A percentile compares a stretch with the other conserved stretches of the same genome.
phyloP scores from a whole-genome alignment of 2,329 filamentous ascomycete genomes.

The Clarireedia homoeocarpa region DNA sequence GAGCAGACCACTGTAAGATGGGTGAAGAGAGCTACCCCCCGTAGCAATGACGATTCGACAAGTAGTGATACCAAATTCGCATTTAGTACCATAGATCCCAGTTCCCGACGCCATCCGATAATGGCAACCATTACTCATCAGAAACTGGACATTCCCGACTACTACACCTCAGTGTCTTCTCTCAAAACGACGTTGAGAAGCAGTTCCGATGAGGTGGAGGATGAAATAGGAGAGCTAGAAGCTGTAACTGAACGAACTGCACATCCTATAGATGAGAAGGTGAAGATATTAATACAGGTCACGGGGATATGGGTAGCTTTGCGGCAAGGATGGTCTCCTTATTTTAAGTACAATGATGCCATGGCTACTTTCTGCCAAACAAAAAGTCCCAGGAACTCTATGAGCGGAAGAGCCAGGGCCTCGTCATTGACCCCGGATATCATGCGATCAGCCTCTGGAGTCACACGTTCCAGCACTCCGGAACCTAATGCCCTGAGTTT shows the following conservation, averaged over 20 bases:
- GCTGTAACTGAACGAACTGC: slow-evolving; percentile 29
- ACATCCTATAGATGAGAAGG: slow-evolving; percentile 35
- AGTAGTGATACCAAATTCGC: slow-evolving; percentile 52
- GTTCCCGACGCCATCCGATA: slow-evolving; percentile 63
- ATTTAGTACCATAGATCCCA: slow-evolving; percentile 68
- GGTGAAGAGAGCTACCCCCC: slow-evolving; percentile 46
- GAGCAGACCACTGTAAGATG: slow-evolving; percentile 56
- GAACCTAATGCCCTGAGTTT: slow-evolving; percentile 18
- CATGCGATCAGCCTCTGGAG: slow-evolving; percentile 11
- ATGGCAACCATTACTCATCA: slow-evolving; percentile 59
- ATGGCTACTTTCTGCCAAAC: slow-evolving; percentile 13
- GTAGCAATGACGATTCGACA: slow-evolving; percentile 21
- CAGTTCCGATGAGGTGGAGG: slow-evolving; percentile 9
- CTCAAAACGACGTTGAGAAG: slow-evolving; percentile 28
- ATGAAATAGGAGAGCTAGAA: slow-evolving; percentile 7
- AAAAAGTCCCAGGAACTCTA: slow-evolving; percentile 6
- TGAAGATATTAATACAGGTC: slow-evolving; percentile 42
- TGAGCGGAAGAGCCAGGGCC: slow-evolving; percentile 17
- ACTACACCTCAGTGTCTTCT: slow-evolving; percentile 51
- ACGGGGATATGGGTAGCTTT: slow-evolving; percentile 46
- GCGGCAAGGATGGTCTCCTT: slow-evolving; percentile 36
- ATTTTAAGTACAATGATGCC: slow-evolving; percentile 30
- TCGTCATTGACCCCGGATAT: slow-evolving; percentile 23
- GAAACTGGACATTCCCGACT: slow-evolving; percentile 61
- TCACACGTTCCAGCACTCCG: slow-evolving; percentile 17